These are phyloP conservation scores for Elaeagnus macrophylla DNA, from an alignment of 306 rosid species.

Conservation along the genomic window DNA sequence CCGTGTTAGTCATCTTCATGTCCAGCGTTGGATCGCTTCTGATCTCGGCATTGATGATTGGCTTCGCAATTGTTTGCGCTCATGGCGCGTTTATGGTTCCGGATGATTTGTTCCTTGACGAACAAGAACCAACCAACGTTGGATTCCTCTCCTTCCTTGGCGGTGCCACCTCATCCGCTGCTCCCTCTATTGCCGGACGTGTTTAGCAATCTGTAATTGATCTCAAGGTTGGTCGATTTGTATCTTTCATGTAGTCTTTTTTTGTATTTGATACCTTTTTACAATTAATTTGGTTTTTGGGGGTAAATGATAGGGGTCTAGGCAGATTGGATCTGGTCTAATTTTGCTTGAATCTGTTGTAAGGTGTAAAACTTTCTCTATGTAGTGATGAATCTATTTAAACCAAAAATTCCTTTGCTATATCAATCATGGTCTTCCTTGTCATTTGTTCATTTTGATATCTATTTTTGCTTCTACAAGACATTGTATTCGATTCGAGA, in stretches of 20 bases:
- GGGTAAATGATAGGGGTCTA: slow-evolving; percentile 2
- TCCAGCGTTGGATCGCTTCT: slow-evolving; percentile 89
- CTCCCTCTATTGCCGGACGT: slow-evolving; percentile 43
- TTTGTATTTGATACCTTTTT: slow-evolving; percentile 7
- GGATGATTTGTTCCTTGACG: slow-evolving; percentile 85
- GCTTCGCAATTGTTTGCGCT: slow-evolving; percentile 52
- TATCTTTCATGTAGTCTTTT: slow-evolving; percentile 8
- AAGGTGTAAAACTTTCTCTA: slow-evolving; percentile 15
- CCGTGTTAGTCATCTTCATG: slow-evolving; percentile 64
- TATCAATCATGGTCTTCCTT: no score
- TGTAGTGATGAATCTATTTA: slow-evolving; percentile 1
- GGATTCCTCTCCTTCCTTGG: slow-evolving; percentile 91
- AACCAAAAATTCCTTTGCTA: neutral
- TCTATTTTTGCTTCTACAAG: no score
- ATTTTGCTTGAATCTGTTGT: neutral
- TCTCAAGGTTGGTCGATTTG: slow-evolving; percentile 33
- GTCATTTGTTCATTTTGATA: no score
- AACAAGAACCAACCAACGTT: slow-evolving; percentile 59
- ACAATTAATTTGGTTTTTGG: slow-evolving; percentile 1
- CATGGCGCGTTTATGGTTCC: slow-evolving; percentile 91
- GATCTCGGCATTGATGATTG: slow-evolving; percentile 67
- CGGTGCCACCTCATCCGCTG: slow-evolving; percentile 55
- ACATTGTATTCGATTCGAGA: no score
- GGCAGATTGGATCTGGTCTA: slow-evolving; percentile 25
- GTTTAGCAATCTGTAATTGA: slow-evolving; percentile 32